These are phyloP conservation scores for Ophiostoma triangulosporum DNA, from an alignment of 2,329 filamentous ascomycete species.

Conservation along the genomic window DNA sequence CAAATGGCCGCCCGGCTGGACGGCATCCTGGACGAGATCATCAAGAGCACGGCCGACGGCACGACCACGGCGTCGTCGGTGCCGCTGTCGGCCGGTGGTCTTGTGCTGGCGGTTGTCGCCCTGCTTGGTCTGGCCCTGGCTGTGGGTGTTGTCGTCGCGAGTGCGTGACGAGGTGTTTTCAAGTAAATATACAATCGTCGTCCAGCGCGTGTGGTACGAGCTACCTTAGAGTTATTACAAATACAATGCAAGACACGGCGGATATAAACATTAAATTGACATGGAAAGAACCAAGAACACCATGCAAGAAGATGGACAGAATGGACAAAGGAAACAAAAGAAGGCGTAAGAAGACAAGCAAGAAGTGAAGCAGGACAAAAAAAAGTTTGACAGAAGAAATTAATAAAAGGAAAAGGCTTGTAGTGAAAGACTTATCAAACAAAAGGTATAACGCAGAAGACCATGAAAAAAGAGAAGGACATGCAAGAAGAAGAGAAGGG, in stretches of 20 bases:
- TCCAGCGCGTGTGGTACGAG: too few relatives aligned
- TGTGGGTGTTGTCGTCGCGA: neutral
- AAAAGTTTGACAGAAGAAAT: neutral
- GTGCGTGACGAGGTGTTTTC: too few relatives aligned
- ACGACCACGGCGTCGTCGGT: neutral
- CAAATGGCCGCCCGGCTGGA: slow-evolving; percentile 74
- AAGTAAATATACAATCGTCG: too few relatives aligned
- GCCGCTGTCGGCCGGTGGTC: neutral
- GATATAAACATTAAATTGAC: too few relatives aligned
- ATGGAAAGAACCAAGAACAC: neutral
- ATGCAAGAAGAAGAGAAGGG: neutral
- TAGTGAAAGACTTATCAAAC: neutral
- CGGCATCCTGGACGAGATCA: slow-evolving; percentile 44
- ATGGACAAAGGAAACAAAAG: neutral
- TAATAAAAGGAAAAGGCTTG: neutral
- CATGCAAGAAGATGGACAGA: neutral
- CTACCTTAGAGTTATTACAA: too few relatives aligned
- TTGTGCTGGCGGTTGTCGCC: neutral
- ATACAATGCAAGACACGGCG: too few relatives aligned
- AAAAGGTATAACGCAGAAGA: neutral
- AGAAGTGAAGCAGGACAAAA: neutral
- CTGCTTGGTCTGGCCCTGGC: neutral
- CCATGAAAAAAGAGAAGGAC: neutral
- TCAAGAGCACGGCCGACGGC: neutral
- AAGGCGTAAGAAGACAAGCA: neutral